Percentiles rank a stretch among this genome's conserved stretches.
Conservation (phyloP, 2,329 filamentous ascomycete species). For the Verticillium albo-atrum region DNA sequence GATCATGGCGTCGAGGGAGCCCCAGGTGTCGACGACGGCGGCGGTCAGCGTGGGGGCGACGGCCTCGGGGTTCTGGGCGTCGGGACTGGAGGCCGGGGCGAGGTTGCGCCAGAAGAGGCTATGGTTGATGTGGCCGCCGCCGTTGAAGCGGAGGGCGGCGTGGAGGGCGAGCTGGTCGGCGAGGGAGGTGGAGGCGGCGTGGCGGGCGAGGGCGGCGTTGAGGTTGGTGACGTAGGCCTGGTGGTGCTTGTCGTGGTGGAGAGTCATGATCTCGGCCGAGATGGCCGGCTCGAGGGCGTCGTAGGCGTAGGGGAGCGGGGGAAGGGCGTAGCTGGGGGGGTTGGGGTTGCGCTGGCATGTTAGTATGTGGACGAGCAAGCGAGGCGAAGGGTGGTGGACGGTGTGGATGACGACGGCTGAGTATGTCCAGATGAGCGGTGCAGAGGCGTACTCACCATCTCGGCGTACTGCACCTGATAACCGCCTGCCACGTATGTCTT, state of each 20-base stretch:
- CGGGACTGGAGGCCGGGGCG: constrained; percentile 32
- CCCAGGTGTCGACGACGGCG: constrained; percentile 52
- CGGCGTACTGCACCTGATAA: neutral
- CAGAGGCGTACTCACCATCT: constrained; percentile 1
- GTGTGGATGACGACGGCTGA: neutral
- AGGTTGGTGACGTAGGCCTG: constrained; percentile 76
- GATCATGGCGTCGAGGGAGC: constrained; percentile 46
- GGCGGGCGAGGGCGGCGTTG: constrained; percentile 66
- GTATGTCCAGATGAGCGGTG: too few relatives aligned
- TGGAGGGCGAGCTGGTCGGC: constrained; percentile 22
- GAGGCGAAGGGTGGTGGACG: neutral
- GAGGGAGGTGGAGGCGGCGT: constrained; percentile 52
- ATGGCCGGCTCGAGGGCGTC: constrained; percentile 59
- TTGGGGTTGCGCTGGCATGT: neutral
- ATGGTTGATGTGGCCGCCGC: constrained; percentile 64
- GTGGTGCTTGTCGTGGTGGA: constrained; percentile 80
- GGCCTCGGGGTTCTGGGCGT: constrained; percentile 46
- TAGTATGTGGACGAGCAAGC: too few relatives aligned
- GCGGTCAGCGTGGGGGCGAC: constrained; percentile 32
- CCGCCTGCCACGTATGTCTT: neutral
- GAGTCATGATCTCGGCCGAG: constrained; percentile 80
- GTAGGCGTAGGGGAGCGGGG: constrained; percentile 2
- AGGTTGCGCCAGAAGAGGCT: constrained; percentile 68
- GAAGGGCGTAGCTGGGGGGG: neutral
- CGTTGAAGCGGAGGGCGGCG: constrained; percentile 58